phyloP scores from a whole-genome alignment of 2,329 filamentous ascomycete genomes.

The Cladosporium velox region DNA sequence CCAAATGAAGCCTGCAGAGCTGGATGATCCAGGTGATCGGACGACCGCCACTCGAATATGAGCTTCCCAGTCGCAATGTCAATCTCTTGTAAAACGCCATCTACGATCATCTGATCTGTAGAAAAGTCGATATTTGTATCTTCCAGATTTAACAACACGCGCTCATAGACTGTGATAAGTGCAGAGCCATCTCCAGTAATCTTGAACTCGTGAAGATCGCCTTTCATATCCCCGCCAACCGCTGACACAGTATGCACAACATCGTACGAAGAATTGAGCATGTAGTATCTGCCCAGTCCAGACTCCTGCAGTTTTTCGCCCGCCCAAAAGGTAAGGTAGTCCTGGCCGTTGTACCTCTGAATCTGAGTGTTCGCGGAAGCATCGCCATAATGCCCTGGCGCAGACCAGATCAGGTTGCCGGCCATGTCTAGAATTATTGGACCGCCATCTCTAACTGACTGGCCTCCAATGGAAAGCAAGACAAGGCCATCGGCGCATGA shows the following conservation, averaged over 20 bases:
- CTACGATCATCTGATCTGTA: constrained; percentile 38
- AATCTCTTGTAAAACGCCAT: constrained; percentile 35
- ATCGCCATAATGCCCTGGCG: constrained; percentile 26
- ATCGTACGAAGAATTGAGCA: constrained; percentile 34
- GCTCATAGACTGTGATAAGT: constrained; percentile 42
- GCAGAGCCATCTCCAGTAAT: constrained; percentile 44
- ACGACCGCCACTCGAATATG: constrained; percentile 24
- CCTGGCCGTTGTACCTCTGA: constrained; percentile 34
- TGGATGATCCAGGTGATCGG: constrained; percentile 49
- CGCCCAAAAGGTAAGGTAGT: constrained; percentile 40
- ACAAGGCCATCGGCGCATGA: constrained; percentile 1
- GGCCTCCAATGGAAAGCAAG: constrained; percentile 27
- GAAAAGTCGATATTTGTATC: constrained; percentile 30
- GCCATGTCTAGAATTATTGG: constrained; percentile 33
- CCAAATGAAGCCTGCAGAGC: constrained; percentile 3
- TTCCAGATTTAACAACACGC: constrained; percentile 8
- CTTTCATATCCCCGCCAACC: constrained; percentile 37
- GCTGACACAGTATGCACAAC: constrained; percentile 42
- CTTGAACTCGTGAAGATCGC: constrained; percentile 48
- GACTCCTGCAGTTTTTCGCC: constrained; percentile 35
- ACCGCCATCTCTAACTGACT: constrained; percentile 23
- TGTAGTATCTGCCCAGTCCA: constrained; percentile 32
- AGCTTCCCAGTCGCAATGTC: constrained; percentile 20
- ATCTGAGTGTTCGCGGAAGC: constrained; percentile 34
- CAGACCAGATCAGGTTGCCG: constrained; percentile 31